Evolutionary conservation across 163 green algal genomes (phyloP).

Genomic region (Volvox carteri): DNA sequence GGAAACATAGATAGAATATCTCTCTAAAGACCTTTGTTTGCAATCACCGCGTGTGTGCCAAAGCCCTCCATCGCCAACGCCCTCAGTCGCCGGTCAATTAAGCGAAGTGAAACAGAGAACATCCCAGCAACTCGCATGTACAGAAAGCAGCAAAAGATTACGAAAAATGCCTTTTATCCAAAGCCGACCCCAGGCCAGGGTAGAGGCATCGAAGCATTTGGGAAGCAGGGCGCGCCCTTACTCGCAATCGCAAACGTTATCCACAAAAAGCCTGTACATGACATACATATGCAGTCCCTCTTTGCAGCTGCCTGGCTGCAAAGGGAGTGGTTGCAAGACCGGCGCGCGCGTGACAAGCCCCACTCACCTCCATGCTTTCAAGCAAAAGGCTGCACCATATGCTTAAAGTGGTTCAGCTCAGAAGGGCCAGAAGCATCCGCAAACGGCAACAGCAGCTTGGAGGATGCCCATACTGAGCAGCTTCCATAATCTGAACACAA

Average conservation of each 20-base stretch:
- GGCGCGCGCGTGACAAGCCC: background rate
- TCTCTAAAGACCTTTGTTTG: no score
- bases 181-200: background rate
- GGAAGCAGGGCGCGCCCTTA: background rate
- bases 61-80: background rate
- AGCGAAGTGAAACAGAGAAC: background rate
- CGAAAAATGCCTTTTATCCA: background rate
- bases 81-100: background rate
- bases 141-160: background rate
- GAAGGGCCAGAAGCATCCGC: background rate
- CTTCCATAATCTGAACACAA: background rate
- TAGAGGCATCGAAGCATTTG: conserved; percentile 1
- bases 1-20: no score
- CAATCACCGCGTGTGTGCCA: background rate
- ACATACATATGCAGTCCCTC: no score
- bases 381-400: background rate
- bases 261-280: no score
- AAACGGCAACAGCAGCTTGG: background rate
- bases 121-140: background rate
- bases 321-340: no score
- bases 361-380: conserved; percentile 14
- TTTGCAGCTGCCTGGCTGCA: no score
- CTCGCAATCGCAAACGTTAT: background rate
- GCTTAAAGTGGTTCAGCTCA: background rate
- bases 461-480: background rate